Percentiles rank a stretch among this genome's conserved stretches.
These are phyloP conservation scores for Hemileccinum rubropunctum DNA, from an alignment of 768 basidiomycete species.

Conservation along the genomic window DNA sequence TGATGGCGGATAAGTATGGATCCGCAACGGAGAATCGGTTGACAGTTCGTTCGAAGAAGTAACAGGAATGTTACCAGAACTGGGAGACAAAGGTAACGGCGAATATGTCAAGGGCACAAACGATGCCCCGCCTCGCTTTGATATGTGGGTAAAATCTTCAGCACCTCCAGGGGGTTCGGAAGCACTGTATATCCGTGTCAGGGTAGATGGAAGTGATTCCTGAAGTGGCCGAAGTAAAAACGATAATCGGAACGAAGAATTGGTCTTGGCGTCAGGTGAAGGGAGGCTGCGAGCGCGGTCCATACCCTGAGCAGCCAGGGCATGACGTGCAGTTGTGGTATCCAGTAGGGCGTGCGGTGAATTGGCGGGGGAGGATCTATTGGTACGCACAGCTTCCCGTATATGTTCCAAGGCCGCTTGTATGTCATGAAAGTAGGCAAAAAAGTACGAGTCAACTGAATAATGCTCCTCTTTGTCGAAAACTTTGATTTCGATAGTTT, in stretches of 20 bases:
- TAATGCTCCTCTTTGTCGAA: constrained; percentile 76
- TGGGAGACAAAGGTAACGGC: constrained; percentile 22
- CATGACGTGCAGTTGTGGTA: constrained; percentile 49
- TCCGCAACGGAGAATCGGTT: constrained; percentile 32
- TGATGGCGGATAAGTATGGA: constrained; percentile 82
- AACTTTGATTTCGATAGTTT: constrained; percentile 93
- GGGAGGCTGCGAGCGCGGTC: constrained; percentile 44
- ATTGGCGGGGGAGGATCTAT: constrained; percentile 35
- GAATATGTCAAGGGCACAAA: constrained; percentile 63
- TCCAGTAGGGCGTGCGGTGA: constrained; percentile 45
- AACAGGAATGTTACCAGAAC: constrained; percentile 4
- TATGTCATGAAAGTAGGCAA: constrained; percentile 90
- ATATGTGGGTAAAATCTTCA: constrained; percentile 75
- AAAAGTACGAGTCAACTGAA: constrained; percentile 86
- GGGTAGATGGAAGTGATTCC: constrained; percentile 44
- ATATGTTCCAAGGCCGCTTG: constrained; percentile 77
- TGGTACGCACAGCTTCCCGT: constrained; percentile 64
- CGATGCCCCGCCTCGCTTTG: constrained; percentile 49
- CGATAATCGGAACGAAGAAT: constrained; percentile 59
- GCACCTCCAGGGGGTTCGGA: constrained; percentile 36
- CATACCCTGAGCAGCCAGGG: constrained; percentile 21
- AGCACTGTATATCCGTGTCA: constrained; percentile 31
- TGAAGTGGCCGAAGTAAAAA: constrained; percentile 69
- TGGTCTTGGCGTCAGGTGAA: constrained; percentile 29
- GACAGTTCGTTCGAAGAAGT: constrained; percentile 9